These are phyloP conservation scores for Pharus latifolius DNA, from an alignment of 176 grass and related monocot species.

Conservation along the genomic window DNA sequence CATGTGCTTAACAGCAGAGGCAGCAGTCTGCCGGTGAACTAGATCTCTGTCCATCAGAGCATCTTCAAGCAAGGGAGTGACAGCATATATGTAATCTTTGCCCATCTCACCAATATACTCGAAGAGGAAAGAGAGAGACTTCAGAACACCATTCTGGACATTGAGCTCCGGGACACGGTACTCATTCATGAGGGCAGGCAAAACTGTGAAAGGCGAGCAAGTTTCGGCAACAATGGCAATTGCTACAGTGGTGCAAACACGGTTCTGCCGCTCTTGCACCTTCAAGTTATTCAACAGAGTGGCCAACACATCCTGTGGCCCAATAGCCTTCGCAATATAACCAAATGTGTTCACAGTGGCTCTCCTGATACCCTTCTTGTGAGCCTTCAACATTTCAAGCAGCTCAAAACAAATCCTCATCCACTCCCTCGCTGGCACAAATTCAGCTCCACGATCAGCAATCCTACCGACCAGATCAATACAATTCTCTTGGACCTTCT, in stretches of 20 bases:
- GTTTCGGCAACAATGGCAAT: slow-evolving; percentile 98
- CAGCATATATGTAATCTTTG: slow-evolving; percentile 96
- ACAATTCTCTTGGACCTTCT: slow-evolving; percentile 99
- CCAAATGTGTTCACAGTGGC: slow-evolving; percentile 98
- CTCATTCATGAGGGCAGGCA: slow-evolving; percentile 93
- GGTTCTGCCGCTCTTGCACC: slow-evolving; percentile 94
- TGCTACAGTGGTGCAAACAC: slow-evolving; percentile 92
- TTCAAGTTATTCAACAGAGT: slow-evolving; percentile 92
- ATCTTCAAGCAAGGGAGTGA: slow-evolving; percentile 93
- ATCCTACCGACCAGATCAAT: slow-evolving; percentile 97
- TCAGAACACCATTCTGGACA: slow-evolving; percentile 95
- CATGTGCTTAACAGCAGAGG: slow-evolving; percentile 97
- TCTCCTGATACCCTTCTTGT: slow-evolving; percentile 95
- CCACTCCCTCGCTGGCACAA: slow-evolving; percentile 95
- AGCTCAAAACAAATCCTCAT: slow-evolving; percentile 99
- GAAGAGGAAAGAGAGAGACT: slow-evolving; percentile 93
- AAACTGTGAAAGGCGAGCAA: slow-evolving; percentile 89
- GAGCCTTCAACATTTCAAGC: slow-evolving; percentile 97
- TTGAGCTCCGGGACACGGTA: slow-evolving; percentile 89
- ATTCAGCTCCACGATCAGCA: slow-evolving; percentile 95
- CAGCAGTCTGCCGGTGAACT: slow-evolving; percentile 90
- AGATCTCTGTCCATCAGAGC: slow-evolving; percentile 95
- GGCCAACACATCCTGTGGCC: slow-evolving; percentile 85
- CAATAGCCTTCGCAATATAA: slow-evolving; percentile 97
- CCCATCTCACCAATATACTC: slow-evolving; percentile 99